A percentile compares a stretch with the other conserved stretches of the same genome.
Evolutionary conservation across 192 early-diverging fungal genomes (phyloP).

Genomic region (Coemansia sp.): DNA sequence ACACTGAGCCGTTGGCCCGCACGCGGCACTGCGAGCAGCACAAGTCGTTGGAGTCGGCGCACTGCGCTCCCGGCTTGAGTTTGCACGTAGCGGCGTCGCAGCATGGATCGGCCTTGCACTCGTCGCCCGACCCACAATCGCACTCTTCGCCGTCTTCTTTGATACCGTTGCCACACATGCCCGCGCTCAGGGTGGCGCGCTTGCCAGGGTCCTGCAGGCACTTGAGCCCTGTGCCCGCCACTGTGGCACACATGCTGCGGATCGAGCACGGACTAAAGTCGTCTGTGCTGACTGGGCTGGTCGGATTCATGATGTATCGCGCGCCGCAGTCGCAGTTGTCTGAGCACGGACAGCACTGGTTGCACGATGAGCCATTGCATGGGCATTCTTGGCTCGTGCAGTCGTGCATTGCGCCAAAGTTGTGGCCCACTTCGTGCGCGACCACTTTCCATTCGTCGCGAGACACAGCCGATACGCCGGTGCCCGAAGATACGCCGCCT

Average conservation of each 20-base stretch:
- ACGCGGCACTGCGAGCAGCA: conserved; percentile 79
- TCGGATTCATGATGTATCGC: conserved; percentile 75
- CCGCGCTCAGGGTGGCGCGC: conserved; percentile 42
- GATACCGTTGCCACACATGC: conserved; percentile 95
- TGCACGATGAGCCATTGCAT: conserved; percentile 40
- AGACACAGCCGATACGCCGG: conserved; percentile 80
- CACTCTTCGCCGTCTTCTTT: conserved; percentile 88
- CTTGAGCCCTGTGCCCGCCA: conserved; percentile 14
- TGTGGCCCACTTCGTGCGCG: conserved; percentile 93
- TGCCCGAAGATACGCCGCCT: conserved; percentile 62
- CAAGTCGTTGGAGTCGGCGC: conserved; percentile 78
- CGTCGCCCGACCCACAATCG: conserved; percentile 74
- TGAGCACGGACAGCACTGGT: conserved; percentile 72
- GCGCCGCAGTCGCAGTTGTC: conserved; percentile 65
- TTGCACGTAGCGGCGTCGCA: conserved; percentile 81
- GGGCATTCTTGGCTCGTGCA: conserved; percentile 71
- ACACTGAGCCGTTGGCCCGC: conserved; percentile 58
- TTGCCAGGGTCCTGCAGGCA: conserved; percentile 53
- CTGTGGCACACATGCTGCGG: conserved; percentile 56
- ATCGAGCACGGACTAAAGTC: conserved; percentile 70
- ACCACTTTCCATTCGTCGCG: conserved; percentile 92
- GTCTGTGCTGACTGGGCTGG: conserved; percentile 61
- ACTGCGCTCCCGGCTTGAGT: conserved; percentile 70
- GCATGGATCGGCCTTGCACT: conserved; percentile 77
- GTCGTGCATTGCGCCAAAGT: conserved; percentile 87